phyloP scores from a whole-genome alignment of 345 rosid species.

The Aurinia saxatilis region DNA sequence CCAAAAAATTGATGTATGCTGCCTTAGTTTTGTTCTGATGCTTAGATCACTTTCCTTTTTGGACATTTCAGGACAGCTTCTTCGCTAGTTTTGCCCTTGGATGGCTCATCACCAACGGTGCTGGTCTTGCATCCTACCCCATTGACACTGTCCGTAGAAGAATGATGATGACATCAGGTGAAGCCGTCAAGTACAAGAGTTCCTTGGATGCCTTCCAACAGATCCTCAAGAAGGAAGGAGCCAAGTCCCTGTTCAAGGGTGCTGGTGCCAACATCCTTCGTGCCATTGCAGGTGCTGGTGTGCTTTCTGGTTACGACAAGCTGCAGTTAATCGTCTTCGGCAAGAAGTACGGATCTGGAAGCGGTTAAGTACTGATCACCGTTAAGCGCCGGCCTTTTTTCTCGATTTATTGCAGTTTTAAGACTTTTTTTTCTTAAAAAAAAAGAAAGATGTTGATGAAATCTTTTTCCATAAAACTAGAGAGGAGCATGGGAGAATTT shows the following conservation, averaged over 20 bases:
- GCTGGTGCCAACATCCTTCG: conserved; percentile 92
- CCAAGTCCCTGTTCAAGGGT: conserved; percentile 81
- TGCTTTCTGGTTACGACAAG: conserved; percentile 86
- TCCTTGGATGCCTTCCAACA: conserved; percentile 64
- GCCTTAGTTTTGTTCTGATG: background rate
- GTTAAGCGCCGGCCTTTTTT: background rate
- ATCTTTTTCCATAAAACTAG: conserved; percentile 16
- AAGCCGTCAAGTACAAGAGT: conserved; percentile 87
- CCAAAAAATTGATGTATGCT: background rate
- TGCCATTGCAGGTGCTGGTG: conserved; percentile 93
- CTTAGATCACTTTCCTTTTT: background rate
- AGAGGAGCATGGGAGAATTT: background rate
- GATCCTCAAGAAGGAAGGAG: conserved; percentile 80
- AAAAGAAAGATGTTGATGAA: conserved; percentile 16
- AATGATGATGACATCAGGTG: conserved; percentile 98
- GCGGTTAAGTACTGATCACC: conserved; percentile 28
- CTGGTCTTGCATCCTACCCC: conserved; percentile 84
- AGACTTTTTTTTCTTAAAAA: background rate
- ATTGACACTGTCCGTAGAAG: conserved; percentile 90
- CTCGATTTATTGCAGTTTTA: conserved; percentile 18
- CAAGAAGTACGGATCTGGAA: conserved; percentile 84
- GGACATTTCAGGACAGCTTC: conserved; percentile 67
- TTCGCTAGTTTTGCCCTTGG: conserved; percentile 86
- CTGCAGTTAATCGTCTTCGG: conserved; percentile 76
- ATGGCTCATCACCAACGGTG: conserved; percentile 86